Evolutionary conservation across 1,284 basidiomycete genomes (phyloP).

Genomic region (Cerioporus squamosus): DNA sequence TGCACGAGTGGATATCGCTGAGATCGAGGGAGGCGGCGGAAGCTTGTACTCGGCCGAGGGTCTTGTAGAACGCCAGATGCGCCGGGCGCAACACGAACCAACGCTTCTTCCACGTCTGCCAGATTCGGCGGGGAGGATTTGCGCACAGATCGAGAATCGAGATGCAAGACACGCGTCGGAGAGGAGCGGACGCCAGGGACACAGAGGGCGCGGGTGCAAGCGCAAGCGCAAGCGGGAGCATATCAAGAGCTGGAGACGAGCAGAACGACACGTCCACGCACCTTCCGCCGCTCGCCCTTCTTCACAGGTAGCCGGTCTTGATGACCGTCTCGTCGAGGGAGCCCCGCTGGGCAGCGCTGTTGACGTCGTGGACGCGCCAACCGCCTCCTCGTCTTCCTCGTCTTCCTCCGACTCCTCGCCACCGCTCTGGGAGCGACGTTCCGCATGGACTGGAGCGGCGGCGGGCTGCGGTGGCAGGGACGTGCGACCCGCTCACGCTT

Average conservation of each 20-base stretch:
- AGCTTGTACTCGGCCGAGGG: constrained; percentile 91
- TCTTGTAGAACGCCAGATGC: constrained; percentile 97
- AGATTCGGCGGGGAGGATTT: constrained; percentile 16
- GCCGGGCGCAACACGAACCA: constrained; percentile 96
- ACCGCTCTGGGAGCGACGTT: constrained; percentile 67
- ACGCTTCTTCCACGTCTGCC: constrained; percentile 97
- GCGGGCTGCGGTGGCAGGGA: constrained; percentile 37
- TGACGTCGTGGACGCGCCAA: constrained; percentile 54
- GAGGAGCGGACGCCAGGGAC: constrained; percentile 6
- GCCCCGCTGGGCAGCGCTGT: constrained; percentile 35
- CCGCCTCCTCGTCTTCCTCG: constrained; percentile 60
- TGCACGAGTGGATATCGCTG: constrained; percentile 89
- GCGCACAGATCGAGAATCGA: constrained; percentile 17
- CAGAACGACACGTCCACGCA: constrained; percentile 39
- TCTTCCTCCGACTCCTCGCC: constrained; percentile 79
- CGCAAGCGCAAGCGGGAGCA: constrained; percentile 13
- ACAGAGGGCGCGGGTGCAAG: not conserved
- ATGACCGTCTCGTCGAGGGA: constrained; percentile 75
- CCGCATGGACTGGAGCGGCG: constrained; percentile 77
- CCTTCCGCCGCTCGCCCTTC: constrained; percentile 94
- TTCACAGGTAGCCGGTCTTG: constrained; percentile 88
- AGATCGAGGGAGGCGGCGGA: constrained; percentile 89
- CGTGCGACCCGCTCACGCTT: constrained; percentile 18
- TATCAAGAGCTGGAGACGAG: constrained; percentile 13
- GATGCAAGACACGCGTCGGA: constrained; percentile 10